Evolutionary conservation across 768 basidiomycete genomes (phyloP), one percentile per base, ranked within the genome.

Genomic region (Suillus bovinus): DNA sequence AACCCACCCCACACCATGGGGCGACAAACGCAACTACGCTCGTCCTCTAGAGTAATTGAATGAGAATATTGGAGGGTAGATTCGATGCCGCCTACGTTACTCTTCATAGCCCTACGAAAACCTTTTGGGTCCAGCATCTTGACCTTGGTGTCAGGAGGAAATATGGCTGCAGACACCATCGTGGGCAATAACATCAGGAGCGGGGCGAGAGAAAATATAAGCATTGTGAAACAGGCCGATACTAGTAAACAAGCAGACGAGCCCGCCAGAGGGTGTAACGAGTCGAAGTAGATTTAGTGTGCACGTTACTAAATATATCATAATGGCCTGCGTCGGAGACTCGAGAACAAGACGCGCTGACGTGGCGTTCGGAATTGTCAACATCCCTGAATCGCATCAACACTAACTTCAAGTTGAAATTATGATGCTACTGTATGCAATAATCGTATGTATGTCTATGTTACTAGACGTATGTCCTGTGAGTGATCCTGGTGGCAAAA

Each of bases 21-120:
- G 95, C 95, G 14, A 95, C 90, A 71, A 96, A 97, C 2, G 93
- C 95, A 20, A 96, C 88, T 70, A 95, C 74, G 64, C 81, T 85
- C 36, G 92, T 90, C 76, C 84, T 79, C 92, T 93, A 0, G 10
- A 34, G 33, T 34, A 67, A 53, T 41, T 13, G 8, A 59, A 34
- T 33, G 34, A 42, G 34, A n/a, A 46, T 5, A 36, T 22, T 41
- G 63, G 20, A 46, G 13, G 36, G 27, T 33, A 31, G n/a, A 29
- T 8, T 14, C 20, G 34, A 42, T 27, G 59, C 62, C 39, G 78
- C 89, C 62, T 73, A 94, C 93, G 67, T 92, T 91, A 50, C 79
- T 78, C 72, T 87, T 88, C 86, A 95, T 87, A 5, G 78, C 85
- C 61, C 86, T 82, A 72, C 79, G 87, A 75, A 92, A 94, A 1